Conservation (phyloP, 225 moss, liverwort and hornwort genomes). For the Sphagnum tenellum region DNA sequence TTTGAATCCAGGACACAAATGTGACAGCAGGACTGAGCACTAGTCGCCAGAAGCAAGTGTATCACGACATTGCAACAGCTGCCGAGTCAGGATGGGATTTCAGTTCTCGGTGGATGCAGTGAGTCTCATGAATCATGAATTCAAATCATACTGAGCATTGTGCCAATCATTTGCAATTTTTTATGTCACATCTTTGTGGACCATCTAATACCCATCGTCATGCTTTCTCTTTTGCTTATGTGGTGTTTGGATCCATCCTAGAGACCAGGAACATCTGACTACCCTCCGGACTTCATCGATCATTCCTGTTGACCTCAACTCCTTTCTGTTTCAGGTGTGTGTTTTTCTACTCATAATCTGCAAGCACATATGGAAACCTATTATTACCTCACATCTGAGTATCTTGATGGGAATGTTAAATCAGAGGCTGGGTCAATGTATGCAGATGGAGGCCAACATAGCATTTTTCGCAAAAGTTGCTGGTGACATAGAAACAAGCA, state of each 20-base stretch:
- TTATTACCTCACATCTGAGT: too few relatives aligned
- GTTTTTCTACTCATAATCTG: too few relatives aligned
- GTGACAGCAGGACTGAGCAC: constrained; percentile 35
- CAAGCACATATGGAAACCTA: too few relatives aligned
- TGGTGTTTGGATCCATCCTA: constrained; percentile 1
- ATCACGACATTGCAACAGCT: constrained; percentile 56
- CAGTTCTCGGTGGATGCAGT: constrained; percentile 62
- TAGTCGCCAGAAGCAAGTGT: constrained; percentile 26
- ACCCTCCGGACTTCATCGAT: constrained; percentile 53
- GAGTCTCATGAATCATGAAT: constrained; percentile 7
- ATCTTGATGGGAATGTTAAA: too few relatives aligned
- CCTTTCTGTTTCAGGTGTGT: constrained; percentile 37
- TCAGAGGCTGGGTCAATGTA: neutral
- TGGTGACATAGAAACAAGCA: constrained; percentile 20
- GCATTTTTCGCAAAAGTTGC: constrained; percentile 28
- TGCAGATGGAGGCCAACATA: constrained; percentile 50
- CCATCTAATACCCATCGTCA: too few relatives aligned
- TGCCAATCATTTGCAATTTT: neutral
- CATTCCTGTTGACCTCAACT: constrained; percentile 43
- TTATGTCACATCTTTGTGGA: neutral
- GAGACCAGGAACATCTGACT: constrained; percentile 39
- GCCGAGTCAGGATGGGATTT: constrained; percentile 65
- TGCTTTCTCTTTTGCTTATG: too few relatives aligned
- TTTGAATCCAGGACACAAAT: constrained; percentile 28
- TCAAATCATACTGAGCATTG: neutral